Evolutionary conservation across 2,329 filamentous ascomycete genomes (phyloP), one percentile per base, ranked within the genome.

Genomic region (Ophiostoma fasciatum): DNA sequence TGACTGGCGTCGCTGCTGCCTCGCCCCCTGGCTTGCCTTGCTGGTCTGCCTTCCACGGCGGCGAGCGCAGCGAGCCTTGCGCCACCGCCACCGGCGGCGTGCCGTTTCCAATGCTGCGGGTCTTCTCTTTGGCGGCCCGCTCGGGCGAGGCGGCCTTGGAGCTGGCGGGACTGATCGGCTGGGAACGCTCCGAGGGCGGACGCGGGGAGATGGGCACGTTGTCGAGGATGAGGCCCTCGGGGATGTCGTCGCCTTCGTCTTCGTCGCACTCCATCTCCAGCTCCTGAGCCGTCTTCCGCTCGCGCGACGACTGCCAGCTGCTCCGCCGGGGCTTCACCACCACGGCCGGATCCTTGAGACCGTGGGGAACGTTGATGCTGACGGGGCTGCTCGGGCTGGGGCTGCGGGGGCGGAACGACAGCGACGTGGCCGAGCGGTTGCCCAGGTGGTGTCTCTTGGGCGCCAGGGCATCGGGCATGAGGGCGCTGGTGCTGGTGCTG

Each of bases 141-240:
- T 72, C 66, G 0, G 68, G 69, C 0, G 70, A 73, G 4, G 65
- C 61, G 0, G 66, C 61, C 5, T 66, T 57, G 1, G 74, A 76
- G 3, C 62, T 51, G 1, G 68, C 60, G 27, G 62, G 59, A 49
- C 68, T 77, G 23, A 39, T 38, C 12, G 7, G 60, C 2, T 37
- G 60, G 0, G 66, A 57, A 13, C 74, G 63, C 42, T 77, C 71
- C 18, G 60, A 60, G 2, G 61, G 60, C 2, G 73, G 74, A 2
- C 74, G 65, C n/a, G 82, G 82, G 0, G 82, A 87, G 31, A 90
- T 73, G 5, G 82, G 82, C 3, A 90, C 77, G 45, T 90, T 90
- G 57, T 83, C 81, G 31, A 90, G 68, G 35, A 85, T 68, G 18
- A 82, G 69, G 36, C 82, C 81, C 19, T 87, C 81, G 0, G 82